A percentile compares a stretch with the other conserved stretches of the same genome.
phyloP scores from a whole-genome alignment of 345 rosid species.

The Lepidium aucheri region DNA sequence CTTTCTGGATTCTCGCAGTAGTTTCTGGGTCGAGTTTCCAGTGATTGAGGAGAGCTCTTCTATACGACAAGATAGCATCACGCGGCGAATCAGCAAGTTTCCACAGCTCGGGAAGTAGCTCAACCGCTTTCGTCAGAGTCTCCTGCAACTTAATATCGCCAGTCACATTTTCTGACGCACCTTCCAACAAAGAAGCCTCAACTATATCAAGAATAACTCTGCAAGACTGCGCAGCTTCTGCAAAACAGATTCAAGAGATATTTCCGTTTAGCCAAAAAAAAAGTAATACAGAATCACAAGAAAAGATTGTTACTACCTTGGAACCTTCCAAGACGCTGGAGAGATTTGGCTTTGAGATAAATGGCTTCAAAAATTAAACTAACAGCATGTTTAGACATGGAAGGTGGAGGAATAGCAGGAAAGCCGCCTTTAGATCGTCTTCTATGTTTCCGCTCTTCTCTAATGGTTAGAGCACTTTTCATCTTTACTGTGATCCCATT shows the following conservation, averaged over 20 bases:
- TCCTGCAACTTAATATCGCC: conserved; percentile 75
- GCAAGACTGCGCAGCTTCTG: conserved; percentile 93
- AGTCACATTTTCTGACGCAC: conserved; percentile 58
- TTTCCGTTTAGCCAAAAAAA: background rate
- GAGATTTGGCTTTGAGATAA: conserved; percentile 72
- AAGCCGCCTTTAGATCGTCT: conserved; percentile 35
- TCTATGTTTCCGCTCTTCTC: conserved; percentile 40
- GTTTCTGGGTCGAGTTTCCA: conserved; percentile 65
- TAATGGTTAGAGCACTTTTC: conserved; percentile 42
- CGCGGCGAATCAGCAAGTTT: conserved; percentile 51
- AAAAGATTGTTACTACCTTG: conserved; percentile 34
- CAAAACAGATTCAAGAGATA: conserved; percentile 12
- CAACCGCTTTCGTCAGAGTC: conserved; percentile 59
- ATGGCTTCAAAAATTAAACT: conserved; percentile 74
- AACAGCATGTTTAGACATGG: conserved; percentile 66
- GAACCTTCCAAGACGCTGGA: conserved; percentile 61
- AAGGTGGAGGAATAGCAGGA: conserved; percentile 33
- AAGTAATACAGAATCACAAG: background rate
- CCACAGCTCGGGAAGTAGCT: conserved; percentile 84
- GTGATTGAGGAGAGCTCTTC: conserved; percentile 56
- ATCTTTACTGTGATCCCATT: conserved; percentile 57
- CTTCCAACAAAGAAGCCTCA: conserved; percentile 69
- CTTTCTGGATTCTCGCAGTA: conserved; percentile 63
- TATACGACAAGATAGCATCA: conserved; percentile 62
- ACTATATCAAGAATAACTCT: conserved; percentile 71